Evolutionary conservation across 2,329 filamentous ascomycete species (phyloP).

Genomic region (Arthrinium phaeospermum): DNA sequence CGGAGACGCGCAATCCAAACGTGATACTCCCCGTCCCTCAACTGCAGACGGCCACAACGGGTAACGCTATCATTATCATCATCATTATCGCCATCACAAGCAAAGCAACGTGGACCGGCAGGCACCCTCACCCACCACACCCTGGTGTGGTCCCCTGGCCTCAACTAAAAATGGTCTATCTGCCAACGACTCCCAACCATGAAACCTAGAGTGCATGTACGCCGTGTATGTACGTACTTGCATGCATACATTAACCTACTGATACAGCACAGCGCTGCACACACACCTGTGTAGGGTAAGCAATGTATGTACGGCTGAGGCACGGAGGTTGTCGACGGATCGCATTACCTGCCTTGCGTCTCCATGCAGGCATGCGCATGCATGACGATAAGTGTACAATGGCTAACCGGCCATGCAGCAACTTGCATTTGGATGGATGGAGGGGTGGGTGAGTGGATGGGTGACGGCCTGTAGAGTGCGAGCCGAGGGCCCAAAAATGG

Average conservation of each 20-base stretch:
- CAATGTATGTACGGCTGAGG: neutral
- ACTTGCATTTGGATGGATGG: neutral
- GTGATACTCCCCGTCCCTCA: neutral
- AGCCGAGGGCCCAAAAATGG: neutral
- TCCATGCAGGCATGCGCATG: slow-evolving; percentile 21
- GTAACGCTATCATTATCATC: neutral
- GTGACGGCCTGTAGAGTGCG: neutral
- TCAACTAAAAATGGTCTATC: neutral
- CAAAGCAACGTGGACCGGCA: neutral
- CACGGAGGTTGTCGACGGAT: slow-evolving; percentile 21
- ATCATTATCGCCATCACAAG: neutral
- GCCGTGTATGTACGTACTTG: neutral
- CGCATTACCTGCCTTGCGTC: slow-evolving; percentile 23
- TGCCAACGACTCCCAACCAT: neutral
- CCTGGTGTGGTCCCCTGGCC: neutral
- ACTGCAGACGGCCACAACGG: neutral
- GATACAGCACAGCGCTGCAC: neutral
- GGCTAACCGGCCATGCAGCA: slow-evolving; percentile 14
- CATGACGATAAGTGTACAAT: slow-evolving; percentile 20
- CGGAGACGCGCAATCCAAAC: slow-evolving; percentile 13
- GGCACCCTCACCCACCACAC: neutral
- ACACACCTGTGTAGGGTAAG: neutral
- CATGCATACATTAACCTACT: neutral
- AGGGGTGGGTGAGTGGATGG: slow-evolving; percentile 3
- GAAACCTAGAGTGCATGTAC: slow-evolving; percentile 4